Percentiles rank a stretch among this genome's conserved stretches.
Conservation (phyloP, 331 rosid species). For the Prunus yedoensis region DNA sequence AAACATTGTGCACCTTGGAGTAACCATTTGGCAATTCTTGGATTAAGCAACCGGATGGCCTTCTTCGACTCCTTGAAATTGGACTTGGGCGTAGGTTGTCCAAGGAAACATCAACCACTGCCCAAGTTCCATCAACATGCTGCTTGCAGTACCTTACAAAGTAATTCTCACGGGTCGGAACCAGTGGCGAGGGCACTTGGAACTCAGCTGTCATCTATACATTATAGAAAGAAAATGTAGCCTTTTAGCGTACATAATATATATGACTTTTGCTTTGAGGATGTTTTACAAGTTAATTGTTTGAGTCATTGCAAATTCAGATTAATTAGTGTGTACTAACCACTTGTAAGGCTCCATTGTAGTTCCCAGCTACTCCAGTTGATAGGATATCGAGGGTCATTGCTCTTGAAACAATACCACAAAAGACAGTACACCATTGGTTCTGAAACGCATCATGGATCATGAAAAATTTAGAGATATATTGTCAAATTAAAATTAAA, state of each 20-base stretch:
- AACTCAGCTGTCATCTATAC: conserved; percentile 80
- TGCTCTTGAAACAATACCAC: conserved; percentile 85
- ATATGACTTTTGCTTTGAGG: too few relatives aligned
- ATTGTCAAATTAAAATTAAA: background rate
- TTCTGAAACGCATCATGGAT: conserved; percentile 42
- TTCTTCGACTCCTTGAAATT: conserved; percentile 49
- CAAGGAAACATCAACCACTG: conserved; percentile 75
- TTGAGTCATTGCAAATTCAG: background rate
- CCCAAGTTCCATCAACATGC: conserved; percentile 75
- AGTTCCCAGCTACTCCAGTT: conserved; percentile 90
- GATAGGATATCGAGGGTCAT: conserved; percentile 72
- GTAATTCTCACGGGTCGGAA: conserved; percentile 75
- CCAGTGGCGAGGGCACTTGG: conserved; percentile 82
- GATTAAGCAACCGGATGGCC: conserved; percentile 86
- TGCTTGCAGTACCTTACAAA: conserved; percentile 84
- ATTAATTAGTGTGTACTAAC: conserved; percentile 26
- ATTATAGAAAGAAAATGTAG: background rate
- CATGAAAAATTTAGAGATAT: background rate
- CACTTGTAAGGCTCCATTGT: conserved; percentile 88
- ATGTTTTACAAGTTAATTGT: too few relatives aligned
- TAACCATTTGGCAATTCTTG: conserved; percentile 83
- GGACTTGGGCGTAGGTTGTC: conserved; percentile 48
- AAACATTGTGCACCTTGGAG: conserved; percentile 47
- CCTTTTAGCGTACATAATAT: too few relatives aligned
- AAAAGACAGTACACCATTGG: conserved; percentile 75